Conservation (phyloP, 257 asterid species). For the Coffea eugenioides region DNA sequence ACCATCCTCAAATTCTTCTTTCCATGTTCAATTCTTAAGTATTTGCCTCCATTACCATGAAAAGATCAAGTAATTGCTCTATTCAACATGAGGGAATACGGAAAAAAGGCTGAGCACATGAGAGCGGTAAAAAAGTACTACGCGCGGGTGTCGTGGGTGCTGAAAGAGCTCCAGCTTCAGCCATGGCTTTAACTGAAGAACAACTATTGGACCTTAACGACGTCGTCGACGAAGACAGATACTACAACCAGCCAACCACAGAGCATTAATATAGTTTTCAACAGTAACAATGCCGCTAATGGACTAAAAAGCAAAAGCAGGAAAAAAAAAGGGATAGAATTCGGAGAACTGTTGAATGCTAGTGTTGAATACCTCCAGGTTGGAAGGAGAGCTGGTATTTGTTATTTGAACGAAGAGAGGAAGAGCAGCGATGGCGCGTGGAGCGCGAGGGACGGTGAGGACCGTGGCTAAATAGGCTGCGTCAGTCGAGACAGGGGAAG, state of each 20-base stretch:
- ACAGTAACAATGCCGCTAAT: neutral
- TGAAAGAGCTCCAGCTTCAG: conserved; percentile 58
- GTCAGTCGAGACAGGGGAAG: conserved; percentile 13
- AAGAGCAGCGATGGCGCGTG: conserved; percentile 19
- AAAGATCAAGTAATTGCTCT: neutral
- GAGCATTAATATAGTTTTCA: neutral
- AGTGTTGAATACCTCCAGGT: conserved; percentile 11
- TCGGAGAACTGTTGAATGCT: too few species aligned
- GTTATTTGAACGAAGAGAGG: conserved; percentile 1
- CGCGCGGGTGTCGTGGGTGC: conserved; percentile 35
- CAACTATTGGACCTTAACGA: conserved; percentile 25
- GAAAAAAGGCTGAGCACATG: conserved; percentile 1
- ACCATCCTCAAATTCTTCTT: neutral
- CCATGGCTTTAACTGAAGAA: conserved; percentile 68
- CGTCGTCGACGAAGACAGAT: conserved; percentile 14
- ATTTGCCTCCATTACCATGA: neutral
- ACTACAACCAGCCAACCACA: conserved; percentile 4
- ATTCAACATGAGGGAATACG: neutral
- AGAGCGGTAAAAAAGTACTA: conserved; percentile 27
- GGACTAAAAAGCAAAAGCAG: too few species aligned
- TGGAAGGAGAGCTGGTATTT: neutral
- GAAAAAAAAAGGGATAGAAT: neutral
- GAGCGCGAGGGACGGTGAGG: neutral
- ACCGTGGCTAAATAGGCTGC: conserved; percentile 22
- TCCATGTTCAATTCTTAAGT: neutral